phyloP scores from a whole-genome alignment of 2,329 filamentous ascomycete genomes.

The Diatrype stigma region DNA sequence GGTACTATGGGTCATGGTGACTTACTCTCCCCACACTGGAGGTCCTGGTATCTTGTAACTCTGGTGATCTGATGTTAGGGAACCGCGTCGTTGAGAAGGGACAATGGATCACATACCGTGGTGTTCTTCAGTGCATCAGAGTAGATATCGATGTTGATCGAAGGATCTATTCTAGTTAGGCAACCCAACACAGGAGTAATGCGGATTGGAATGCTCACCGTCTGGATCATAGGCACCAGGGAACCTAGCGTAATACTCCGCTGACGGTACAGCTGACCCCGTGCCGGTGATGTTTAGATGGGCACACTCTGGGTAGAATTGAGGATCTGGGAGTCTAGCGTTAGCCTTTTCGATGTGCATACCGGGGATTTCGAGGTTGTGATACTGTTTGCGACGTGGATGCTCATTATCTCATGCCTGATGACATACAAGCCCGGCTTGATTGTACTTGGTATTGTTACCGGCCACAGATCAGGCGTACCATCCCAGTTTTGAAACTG shows the following conservation, averaged over 20 bases:
- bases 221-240: conserved; percentile 31
- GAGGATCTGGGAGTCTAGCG: conserved; percentile 23
- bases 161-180: conserved; percentile 27
- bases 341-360: background rate
- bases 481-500: conserved; percentile 36
- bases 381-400: conserved; percentile 41
- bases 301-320: conserved; percentile 39
- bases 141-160: conserved; percentile 35
- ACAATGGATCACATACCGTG: conserved; percentile 19
- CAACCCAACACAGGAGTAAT: background rate
- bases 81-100: background rate
- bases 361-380: background rate
- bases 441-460: conserved; percentile 40
- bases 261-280: conserved; percentile 23
- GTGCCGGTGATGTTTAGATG: conserved; percentile 31
- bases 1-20: background rate
- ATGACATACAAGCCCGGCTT: conserved; percentile 46
- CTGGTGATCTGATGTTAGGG: conserved; percentile 16
- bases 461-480: conserved; percentile 37
- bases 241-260: conserved; percentile 28
- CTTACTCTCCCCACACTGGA: conserved; percentile 35
- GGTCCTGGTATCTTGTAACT: conserved; percentile 35
- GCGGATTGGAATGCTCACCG: conserved; percentile 21
- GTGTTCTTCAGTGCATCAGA: conserved; percentile 27
- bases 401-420: conserved; percentile 47